Evolutionary conservation across 441 rosid species (phyloP).

Genomic region (Gossypium gossypioides): DNA sequence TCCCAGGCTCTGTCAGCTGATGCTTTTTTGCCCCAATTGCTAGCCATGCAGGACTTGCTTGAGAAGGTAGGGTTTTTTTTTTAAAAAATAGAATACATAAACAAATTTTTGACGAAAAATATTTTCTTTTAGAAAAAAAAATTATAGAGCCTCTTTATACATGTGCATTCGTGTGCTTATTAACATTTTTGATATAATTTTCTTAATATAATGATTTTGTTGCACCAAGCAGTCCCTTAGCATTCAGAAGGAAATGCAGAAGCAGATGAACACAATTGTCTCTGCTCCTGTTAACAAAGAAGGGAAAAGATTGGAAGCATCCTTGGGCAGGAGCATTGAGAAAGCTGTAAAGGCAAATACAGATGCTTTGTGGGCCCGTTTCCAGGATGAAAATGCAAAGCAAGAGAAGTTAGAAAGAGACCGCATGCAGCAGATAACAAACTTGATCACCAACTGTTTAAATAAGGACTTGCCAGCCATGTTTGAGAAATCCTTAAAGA

Average conservation of each 20-base stretch:
- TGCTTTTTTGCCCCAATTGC: slow-evolving; percentile 28
- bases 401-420: slow-evolving; percentile 42
- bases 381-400: slow-evolving; percentile 39
- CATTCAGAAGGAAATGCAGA: slow-evolving; percentile 43
- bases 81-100: not conserved
- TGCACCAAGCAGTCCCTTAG: slow-evolving; percentile 24
- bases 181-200: not conserved
- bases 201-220: not conserved
- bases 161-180: not conserved
- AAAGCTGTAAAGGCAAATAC: slow-evolving; percentile 36
- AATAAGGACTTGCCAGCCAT: slow-evolving; percentile 33
- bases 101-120: not conserved
- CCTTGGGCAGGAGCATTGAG: slow-evolving; percentile 39
- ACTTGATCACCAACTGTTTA: slow-evolving; percentile 30
- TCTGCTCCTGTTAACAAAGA: slow-evolving; percentile 37
- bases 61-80: slow-evolving; percentile 26
- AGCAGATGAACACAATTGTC: slow-evolving; percentile 32
- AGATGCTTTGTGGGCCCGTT: slow-evolving; percentile 44
- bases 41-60: slow-evolving; percentile 33
- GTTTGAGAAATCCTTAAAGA: slow-evolving; percentile 38
- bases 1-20: slow-evolving; percentile 30
- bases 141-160: not conserved
- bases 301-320: slow-evolving; percentile 43
- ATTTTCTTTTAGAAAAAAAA: not conserved
- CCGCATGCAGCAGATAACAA: slow-evolving; percentile 30